Conservation (phyloP, 2,329 filamentous ascomycete species). For the Juglanconis sp. region DNA sequence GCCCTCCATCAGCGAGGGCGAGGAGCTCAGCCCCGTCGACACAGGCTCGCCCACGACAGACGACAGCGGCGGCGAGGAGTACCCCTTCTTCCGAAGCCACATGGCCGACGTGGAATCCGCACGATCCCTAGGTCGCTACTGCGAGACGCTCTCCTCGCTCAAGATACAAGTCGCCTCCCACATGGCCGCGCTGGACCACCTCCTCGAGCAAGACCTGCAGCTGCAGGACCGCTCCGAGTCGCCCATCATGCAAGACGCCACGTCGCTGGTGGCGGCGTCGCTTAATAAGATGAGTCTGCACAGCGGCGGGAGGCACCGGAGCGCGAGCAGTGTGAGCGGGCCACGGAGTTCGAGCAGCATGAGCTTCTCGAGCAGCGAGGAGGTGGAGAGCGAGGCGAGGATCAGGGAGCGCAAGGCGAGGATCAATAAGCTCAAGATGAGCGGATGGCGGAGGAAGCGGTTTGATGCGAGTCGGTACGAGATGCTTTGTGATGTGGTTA, state of each 20-base stretch:
- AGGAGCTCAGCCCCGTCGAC: conserved; percentile 12
- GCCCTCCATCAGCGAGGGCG: conserved; percentile 19
- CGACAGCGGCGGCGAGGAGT: conserved; percentile 24
- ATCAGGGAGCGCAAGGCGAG: conserved; percentile 44
- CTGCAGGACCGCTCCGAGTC: conserved; percentile 1
- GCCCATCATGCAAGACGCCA: conserved; percentile 3
- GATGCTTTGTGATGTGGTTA: conserved; percentile 46
- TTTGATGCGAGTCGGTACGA: conserved; percentile 54
- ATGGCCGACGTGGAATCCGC: conserved; percentile 16
- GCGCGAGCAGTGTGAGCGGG: neutral
- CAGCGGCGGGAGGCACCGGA: neutral
- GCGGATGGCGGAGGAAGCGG: conserved; percentile 53
- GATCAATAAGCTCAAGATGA: conserved; percentile 52
- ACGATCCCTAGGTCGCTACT: conserved; percentile 47
- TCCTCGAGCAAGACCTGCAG: conserved; percentile 25
- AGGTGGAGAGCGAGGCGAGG: conserved; percentile 33
- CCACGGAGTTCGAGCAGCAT: conserved; percentile 6
- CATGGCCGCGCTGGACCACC: conserved; percentile 41
- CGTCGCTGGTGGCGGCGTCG: neutral
- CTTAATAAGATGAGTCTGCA: conserved; percentile 10
- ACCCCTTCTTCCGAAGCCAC: conserved; percentile 30
- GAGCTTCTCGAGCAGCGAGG: conserved; percentile 20
- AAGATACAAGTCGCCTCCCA: conserved; percentile 48
- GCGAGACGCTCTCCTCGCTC: conserved; percentile 45
- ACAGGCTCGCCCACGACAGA: conserved; percentile 15